Base-by-base conservation (phyloP, 495 filamentous ascomycete species). In the Hypoxylon fuscum region DNA sequence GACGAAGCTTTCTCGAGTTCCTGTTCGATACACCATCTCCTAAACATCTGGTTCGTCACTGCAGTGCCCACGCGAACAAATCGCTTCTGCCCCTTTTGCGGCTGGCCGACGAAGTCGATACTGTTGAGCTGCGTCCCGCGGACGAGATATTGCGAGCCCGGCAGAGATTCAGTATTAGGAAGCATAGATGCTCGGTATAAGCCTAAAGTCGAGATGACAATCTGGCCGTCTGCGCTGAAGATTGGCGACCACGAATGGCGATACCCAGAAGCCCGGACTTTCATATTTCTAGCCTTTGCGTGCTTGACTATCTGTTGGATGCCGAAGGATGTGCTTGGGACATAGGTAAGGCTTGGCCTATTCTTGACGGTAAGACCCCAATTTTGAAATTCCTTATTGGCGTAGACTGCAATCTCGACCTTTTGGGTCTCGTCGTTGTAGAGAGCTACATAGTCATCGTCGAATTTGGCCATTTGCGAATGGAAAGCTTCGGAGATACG, bases 131-230 rank as follows among this genome's bases (percentile, higher is more conserved):
- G 76, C 31, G 77, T 82, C 0, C 66, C 62, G 4, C 41, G 47
- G 32, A 53, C 42, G 67, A 75, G 44, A 60, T 67, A 62, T 6
- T 49, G 6, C 22, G 43, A 47, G 50, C 70, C 67, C 18, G 68
- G 47, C 12, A 78, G 62, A 10, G 64, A 74, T 52, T 63, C 73
- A n/a, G 66, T 64, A 45, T 77, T 76, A 10, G 76, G 76, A 2
- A 78, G 57, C n/a, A 66, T 71, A 1, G 74, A 78, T 0, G 74
- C 77, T 42, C 69, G 59, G 14, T 74, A 35, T 9, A 83, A 53
- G 38, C 72, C 74, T 1, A 86, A 59, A 0, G 85, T 55, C 6
- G 81, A 84, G 31, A 84, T 76, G 37, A 85, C 74, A 6, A 85
- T 74, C 46, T 83, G 72, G 5, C 71, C 73, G n/a, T 80, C 71